Evolutionary conservation across 768 basidiomycete genomes (phyloP).

Genomic region (Scleroderma citrinum): DNA sequence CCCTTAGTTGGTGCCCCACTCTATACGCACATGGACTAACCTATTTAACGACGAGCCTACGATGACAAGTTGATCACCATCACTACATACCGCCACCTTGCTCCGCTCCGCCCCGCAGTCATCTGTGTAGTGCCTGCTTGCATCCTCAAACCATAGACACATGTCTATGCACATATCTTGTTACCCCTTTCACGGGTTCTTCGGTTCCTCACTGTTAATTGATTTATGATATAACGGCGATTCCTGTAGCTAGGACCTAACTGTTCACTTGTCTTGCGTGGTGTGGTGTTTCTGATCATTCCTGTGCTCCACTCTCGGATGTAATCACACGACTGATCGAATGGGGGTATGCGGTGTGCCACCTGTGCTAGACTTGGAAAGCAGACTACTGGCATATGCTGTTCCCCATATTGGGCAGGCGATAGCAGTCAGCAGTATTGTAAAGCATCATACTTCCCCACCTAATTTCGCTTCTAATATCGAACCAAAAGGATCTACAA

Average conservation of each 20-base stretch:
- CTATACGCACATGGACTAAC: not conserved
- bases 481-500: too few species aligned
- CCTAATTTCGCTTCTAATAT: too few species aligned
- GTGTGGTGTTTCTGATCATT: too few species aligned
- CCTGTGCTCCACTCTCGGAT: too few species aligned
- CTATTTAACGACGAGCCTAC: not conserved
- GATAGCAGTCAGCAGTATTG: too few species aligned
- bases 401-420: too few species aligned
- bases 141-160: not conserved
- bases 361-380: too few species aligned
- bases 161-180: not conserved
- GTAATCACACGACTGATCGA: too few species aligned
- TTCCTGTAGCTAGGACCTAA: not conserved
- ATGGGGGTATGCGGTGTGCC: too few species aligned
- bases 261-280: too few species aligned
- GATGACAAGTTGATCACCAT: not conserved
- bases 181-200: not conserved
- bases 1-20: not conserved
- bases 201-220: not conserved
- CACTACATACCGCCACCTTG: not conserved
- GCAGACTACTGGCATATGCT: too few species aligned
- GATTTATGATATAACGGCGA: not conserved
- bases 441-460: too few species aligned
- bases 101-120: not conserved
- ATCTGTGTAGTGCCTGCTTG: constrained; percentile 1